These are phyloP conservation scores for Dipteronia dyeriana DNA, from an alignment of 345 rosid species.

Conservation along the genomic window DNA sequence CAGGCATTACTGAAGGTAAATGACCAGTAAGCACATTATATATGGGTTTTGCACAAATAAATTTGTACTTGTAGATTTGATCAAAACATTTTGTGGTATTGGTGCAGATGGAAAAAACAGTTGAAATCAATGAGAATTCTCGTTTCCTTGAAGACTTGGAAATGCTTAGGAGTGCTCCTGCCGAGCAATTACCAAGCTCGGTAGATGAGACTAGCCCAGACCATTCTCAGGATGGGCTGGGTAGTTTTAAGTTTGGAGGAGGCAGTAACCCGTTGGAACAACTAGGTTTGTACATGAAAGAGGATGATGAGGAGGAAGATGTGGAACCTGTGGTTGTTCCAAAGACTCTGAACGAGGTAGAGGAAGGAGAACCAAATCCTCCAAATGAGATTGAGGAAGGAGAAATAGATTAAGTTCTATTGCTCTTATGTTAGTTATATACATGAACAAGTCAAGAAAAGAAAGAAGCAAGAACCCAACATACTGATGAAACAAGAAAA, in stretches of 20 bases:
- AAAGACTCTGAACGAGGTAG: conserved; percentile 46
- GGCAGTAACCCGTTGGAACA: conserved; percentile 88
- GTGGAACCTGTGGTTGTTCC: conserved; percentile 36
- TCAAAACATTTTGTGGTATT: conserved; percentile 11
- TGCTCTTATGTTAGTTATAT: neutral
- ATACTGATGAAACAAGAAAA: neutral
- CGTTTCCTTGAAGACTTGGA: conserved; percentile 85
- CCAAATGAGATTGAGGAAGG: conserved; percentile 77
- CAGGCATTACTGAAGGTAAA: conserved; percentile 80
- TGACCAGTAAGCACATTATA: neutral
- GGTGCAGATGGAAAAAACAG: conserved; percentile 91
- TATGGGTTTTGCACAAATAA: neutral
- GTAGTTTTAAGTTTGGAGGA: conserved; percentile 73
- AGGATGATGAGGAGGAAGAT: conserved; percentile 76
- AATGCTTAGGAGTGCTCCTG: conserved; percentile 73
- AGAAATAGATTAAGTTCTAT: conserved; percentile 60
- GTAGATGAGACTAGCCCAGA: conserved; percentile 67
- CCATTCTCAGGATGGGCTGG: conserved; percentile 49
- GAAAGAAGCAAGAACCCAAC: neutral
- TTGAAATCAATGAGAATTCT: conserved; percentile 89
- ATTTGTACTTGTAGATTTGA: neutral
- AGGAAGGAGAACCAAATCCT: conserved; percentile 71
- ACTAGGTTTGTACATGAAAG: conserved; percentile 87
- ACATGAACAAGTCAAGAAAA: neutral
- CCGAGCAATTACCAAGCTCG: conserved; percentile 62